Percentiles rank a stretch among this genome's conserved stretches.
phyloP scores from a whole-genome alignment of 495 filamentous ascomycete species.

The Xylaria longipes region DNA sequence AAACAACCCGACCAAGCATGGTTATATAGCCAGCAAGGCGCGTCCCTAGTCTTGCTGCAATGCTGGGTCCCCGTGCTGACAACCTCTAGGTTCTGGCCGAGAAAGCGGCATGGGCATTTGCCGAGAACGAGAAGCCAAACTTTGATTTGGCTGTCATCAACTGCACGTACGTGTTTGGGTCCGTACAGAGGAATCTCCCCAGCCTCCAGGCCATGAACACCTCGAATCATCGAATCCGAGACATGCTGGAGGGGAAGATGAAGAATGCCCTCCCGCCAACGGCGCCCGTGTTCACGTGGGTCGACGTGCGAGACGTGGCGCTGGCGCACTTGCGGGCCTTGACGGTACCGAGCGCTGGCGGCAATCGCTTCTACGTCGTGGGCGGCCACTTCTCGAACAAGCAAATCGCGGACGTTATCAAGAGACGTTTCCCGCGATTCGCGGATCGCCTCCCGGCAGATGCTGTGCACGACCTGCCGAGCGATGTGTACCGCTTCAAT shows the following conservation, averaged over 20 bases:
- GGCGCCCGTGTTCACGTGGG: slow-evolving; percentile 47
- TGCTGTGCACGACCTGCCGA: slow-evolving; percentile 44
- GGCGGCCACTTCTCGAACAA: slow-evolving; percentile 51
- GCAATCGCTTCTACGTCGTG: slow-evolving; percentile 53
- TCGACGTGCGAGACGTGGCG: slow-evolving; percentile 58
- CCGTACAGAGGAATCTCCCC: slow-evolving; percentile 44
- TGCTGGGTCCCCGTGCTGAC: slow-evolving; percentile 10
- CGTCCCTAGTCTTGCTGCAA: neutral
- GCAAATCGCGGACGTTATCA: slow-evolving; percentile 43
- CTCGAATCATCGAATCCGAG: slow-evolving; percentile 54
- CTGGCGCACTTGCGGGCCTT: slow-evolving; percentile 49
- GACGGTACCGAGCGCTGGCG: slow-evolving; percentile 45
- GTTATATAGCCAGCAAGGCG: slow-evolving; percentile 53
- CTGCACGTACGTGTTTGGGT: slow-evolving; percentile 54
- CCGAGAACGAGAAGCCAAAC: slow-evolving; percentile 36
- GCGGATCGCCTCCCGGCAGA: slow-evolving; percentile 37
- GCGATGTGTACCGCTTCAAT: slow-evolving; percentile 47
- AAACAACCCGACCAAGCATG: slow-evolving; percentile 27
- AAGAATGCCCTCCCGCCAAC: slow-evolving; percentile 39
- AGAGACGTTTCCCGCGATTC: slow-evolving; percentile 34
- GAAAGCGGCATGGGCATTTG: slow-evolving; percentile 52
- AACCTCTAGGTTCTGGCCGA: slow-evolving; percentile 44
- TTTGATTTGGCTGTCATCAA: slow-evolving; percentile 55
- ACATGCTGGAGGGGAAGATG: slow-evolving; percentile 46
- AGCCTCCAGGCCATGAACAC: slow-evolving; percentile 46